Evolutionary conservation across 148 eudicot species (phyloP).

Genomic region (Oxyria digyna): DNA sequence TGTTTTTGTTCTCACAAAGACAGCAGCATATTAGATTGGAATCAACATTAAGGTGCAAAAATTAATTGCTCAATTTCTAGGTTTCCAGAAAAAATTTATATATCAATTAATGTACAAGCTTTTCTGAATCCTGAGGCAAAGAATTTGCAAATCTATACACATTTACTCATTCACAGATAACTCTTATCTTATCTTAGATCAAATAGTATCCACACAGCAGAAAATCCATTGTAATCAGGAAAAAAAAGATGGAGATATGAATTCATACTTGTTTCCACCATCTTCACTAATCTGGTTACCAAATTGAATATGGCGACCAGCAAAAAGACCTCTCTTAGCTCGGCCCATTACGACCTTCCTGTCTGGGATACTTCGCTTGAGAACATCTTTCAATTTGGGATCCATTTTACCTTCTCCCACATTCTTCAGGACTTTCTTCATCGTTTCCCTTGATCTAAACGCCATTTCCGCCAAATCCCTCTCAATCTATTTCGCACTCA

Average conservation of each 20-base stretch:
- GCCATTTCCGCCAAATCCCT: slow-evolving; percentile 39
- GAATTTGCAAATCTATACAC: neutral
- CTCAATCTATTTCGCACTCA: neutral
- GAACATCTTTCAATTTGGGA: slow-evolving; percentile 48
- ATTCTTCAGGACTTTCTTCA: slow-evolving; percentile 77
- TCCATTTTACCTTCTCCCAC: slow-evolving; percentile 65
- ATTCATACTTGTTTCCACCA: slow-evolving; percentile 77
- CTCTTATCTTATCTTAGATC: neutral
- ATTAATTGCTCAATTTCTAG: neutral
- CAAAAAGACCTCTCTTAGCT: slow-evolving; percentile 84
- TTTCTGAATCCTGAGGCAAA: neutral
- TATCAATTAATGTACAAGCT: neutral
- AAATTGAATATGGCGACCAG: slow-evolving; percentile 90
- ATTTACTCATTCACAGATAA: neutral
- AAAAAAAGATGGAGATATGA: neutral
- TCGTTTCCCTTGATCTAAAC: slow-evolving; percentile 63
- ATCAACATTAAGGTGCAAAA: neutral
- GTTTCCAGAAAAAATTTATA: neutral
- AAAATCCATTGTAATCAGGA: neutral
- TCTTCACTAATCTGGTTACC: slow-evolving; percentile 83
- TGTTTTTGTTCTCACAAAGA: neutral
- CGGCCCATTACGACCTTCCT: slow-evolving; percentile 77
- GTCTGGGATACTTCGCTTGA: slow-evolving; percentile 47
- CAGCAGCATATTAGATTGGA: neutral
- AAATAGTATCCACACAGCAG: neutral